Evolutionary conservation across 441 rosid species (phyloP), one percentile per base, ranked within the genome.

Genomic region (Daphne laureola): DNA sequence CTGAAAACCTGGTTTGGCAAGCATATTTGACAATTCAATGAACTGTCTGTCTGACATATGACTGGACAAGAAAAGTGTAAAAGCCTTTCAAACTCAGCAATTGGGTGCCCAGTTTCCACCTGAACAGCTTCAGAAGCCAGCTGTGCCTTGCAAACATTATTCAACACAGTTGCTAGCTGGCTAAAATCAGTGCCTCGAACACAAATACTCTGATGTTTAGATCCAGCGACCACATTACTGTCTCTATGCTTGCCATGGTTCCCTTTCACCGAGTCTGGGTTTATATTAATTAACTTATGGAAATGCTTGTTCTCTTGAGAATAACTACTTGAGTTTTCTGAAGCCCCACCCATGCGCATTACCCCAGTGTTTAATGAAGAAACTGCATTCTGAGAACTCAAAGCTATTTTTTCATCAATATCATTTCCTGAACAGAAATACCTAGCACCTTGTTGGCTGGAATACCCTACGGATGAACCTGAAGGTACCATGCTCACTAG

Each of bases 21-120:
- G 57, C 77, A 72, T 17, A 38, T 54, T 23, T 63, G 65, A 65
- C 85, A 69, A 43, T 47, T 57, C 43, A 53, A 17, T 18, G 46
- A 57, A 64, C 45, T 45, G 16, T 27, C 45, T 8, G 69, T 59
- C 38, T 54, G 54, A 52, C 59, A 65, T 66, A 80, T 51, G 57
- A 74, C 71, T 13, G 86, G 86, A 58, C 79, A 78, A 56, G 64
- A 65, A 46, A 59, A 64, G 62, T 69, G 71, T 49, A 80, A 79
- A 66, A 80, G 62, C 52, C 68, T 67, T 62, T 80, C 86, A 65
- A 80, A 69, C 69, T 75, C 83, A 0, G 81, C 86, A 63, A 75
- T 63, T 46, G 79, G 83, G 18, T 66, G 54, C 59, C 81, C 86
- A 26, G 57, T 73, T 51, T 67, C 69, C 64, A 69, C 51, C 59